Conservation (phyloP, 2,329 filamentous ascomycete species). For the Trichoderma atrobrunneum region DNA sequence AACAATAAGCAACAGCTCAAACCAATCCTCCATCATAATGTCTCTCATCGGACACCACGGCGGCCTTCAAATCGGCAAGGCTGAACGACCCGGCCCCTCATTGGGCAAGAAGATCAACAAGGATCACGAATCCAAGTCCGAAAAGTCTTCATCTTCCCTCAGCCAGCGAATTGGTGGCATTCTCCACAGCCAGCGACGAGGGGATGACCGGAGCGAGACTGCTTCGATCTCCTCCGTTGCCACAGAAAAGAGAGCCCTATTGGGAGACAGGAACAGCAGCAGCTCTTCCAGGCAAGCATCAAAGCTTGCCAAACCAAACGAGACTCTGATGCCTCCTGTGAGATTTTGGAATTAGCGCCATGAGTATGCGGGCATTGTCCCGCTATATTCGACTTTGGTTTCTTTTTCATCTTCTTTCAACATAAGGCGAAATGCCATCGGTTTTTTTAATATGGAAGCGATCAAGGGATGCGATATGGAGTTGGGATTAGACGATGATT, state of each 20-base stretch:
- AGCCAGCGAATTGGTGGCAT: slow-evolving; percentile 5
- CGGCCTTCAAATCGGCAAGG: slow-evolving; percentile 9
- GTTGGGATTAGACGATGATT: not conserved
- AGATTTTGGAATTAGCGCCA: not conserved
- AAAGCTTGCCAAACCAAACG: not conserved
- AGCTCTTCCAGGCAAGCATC: not conserved
- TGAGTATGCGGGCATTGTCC: not conserved
- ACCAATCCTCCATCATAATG: slow-evolving; percentile 8
- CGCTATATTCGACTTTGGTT: not conserved
- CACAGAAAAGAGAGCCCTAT: slow-evolving; percentile 11
- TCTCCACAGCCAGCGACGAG: slow-evolving; percentile 6
- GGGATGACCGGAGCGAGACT: slow-evolving; percentile 9
- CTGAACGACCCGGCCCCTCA: slow-evolving; percentile 14
- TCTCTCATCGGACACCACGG: slow-evolving; percentile 16
- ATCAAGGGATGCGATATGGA: not conserved
- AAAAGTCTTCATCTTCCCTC: not conserved
- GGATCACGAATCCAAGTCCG: not conserved
- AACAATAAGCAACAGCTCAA: not conserved
- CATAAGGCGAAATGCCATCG: not conserved
- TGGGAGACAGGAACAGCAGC: not conserved
- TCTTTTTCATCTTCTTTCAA: not conserved
- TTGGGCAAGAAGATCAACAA: not conserved
- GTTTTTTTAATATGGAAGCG: not conserved
- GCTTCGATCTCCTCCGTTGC: slow-evolving; percentile 15
- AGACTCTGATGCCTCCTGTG: not conserved